Conservation (phyloP, 2,329 filamentous ascomycete genomes). For the Teratosphaeria gauchensis region DNA sequence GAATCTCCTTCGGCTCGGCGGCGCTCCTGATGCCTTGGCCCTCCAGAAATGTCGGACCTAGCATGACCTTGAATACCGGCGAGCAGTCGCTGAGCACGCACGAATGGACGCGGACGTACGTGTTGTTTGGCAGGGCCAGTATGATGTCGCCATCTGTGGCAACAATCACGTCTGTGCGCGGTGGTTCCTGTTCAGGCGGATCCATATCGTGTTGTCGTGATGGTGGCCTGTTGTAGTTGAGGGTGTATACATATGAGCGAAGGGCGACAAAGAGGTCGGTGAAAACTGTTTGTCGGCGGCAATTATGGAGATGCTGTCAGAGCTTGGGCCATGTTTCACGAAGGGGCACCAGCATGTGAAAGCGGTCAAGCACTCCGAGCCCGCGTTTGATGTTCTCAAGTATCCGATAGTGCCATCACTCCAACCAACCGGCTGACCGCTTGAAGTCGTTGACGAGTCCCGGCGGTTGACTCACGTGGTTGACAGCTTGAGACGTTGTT, state of each 20-base stretch:
- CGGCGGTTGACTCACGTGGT: too few relatives aligned
- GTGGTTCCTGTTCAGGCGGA: too few relatives aligned
- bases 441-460: too few relatives aligned
- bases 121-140: background rate
- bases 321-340: background rate
- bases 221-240: background rate
- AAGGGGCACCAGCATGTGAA: background rate
- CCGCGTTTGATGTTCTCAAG: too few relatives aligned
- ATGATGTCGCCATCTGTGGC: slow-evolving; percentile 1
- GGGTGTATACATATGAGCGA: background rate
- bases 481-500: too few relatives aligned
- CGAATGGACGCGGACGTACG: slow-evolving; percentile 1
- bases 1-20: slow-evolving; percentile 3
- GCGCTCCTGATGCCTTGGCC: background rate
- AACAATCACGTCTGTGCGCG: background rate
- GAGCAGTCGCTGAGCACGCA: slow-evolving; percentile 13
- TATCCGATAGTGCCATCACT: too few relatives aligned
- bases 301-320: background rate
- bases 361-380: background rate
- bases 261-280: too few relatives aligned
- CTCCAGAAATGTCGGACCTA: slow-evolving; percentile 4
- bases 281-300: background rate
- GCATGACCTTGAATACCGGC: slow-evolving; percentile 15
- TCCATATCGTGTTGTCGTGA: background rate
- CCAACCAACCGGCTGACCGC: too few relatives aligned